Percentiles rank a stretch among this genome's conserved stretches.
Conservation (phyloP, 1,284 basidiomycete genomes). For the Earliella scabrosa region DNA sequence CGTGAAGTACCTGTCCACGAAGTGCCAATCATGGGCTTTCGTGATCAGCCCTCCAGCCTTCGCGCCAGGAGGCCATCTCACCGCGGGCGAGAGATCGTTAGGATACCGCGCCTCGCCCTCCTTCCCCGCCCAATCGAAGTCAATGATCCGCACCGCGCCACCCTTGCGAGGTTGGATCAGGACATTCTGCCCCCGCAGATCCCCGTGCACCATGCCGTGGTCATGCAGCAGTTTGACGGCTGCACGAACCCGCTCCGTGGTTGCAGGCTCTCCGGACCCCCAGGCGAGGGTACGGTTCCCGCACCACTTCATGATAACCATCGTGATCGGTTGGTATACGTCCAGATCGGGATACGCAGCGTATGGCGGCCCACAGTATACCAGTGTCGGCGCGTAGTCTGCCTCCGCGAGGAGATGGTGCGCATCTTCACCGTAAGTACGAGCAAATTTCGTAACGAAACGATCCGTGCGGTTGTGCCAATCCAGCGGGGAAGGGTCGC, state of each 20-base stretch:
- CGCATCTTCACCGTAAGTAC: not conserved
- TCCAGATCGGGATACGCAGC: not conserved
- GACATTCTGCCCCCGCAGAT: slow-evolving; percentile 29
- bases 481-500: not conserved
- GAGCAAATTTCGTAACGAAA: slow-evolving; percentile 7
- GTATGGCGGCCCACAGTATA: too few species aligned
- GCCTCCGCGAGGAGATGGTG: slow-evolving; percentile 1
- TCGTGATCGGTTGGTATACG: not conserved
- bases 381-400: not conserved
- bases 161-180: slow-evolving; percentile 19
- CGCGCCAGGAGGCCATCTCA: not conserved
- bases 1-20: not conserved
- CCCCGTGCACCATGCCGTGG: slow-evolving; percentile 31
- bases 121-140: too few species aligned
- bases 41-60: not conserved
- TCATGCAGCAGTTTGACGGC: too few species aligned
- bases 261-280: not conserved
- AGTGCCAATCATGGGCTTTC: not conserved
- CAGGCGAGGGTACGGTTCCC: not conserved
- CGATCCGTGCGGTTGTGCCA: not conserved
- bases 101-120: too few species aligned
- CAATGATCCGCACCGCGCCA: slow-evolving; percentile 18
- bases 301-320: slow-evolving; percentile 11
- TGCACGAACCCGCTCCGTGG: not conserved
- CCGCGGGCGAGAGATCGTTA: too few species aligned